These are phyloP conservation scores for Talaromyces rugulosus DNA, from an alignment of 2,329 filamentous ascomycete genomes.

Conservation along the genomic window DNA sequence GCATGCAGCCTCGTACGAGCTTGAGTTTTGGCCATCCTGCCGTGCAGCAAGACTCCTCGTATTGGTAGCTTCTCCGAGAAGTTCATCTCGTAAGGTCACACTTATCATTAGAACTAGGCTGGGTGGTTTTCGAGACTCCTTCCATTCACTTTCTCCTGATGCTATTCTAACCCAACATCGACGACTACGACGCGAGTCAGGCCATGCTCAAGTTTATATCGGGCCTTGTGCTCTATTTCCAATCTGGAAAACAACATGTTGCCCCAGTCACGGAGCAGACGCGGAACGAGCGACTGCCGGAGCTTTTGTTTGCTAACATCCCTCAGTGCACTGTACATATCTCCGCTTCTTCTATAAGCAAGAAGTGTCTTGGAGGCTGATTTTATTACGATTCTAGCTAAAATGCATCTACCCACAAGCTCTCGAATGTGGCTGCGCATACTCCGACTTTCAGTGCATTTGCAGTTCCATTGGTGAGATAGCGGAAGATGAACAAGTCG, in stretches of 20 bases:
- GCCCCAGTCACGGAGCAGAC: neutral
- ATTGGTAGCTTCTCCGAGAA: too few relatives aligned
- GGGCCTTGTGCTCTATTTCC: neutral
- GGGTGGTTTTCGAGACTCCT: neutral
- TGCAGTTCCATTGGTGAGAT: neutral
- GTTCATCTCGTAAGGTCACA: neutral
- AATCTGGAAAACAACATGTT: neutral
- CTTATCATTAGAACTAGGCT: neutral
- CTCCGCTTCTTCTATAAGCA: neutral
- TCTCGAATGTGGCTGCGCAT: neutral
- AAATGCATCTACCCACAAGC: neutral
- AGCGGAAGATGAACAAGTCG: neutral
- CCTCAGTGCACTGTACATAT: neutral
- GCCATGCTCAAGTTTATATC: neutral
- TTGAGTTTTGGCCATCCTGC: neutral
- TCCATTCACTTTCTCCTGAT: neutral
- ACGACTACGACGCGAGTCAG: neutral
- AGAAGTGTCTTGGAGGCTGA: neutral
- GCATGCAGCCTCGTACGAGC: neutral
- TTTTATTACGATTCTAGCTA: neutral
- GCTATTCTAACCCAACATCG: neutral
- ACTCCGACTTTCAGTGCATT: neutral
- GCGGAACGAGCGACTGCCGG: neutral
- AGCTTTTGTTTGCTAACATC: neutral
- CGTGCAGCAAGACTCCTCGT: neutral